Conservation (phyloP, 768 basidiomycete species). For the Termitomyces sp. region DNA sequence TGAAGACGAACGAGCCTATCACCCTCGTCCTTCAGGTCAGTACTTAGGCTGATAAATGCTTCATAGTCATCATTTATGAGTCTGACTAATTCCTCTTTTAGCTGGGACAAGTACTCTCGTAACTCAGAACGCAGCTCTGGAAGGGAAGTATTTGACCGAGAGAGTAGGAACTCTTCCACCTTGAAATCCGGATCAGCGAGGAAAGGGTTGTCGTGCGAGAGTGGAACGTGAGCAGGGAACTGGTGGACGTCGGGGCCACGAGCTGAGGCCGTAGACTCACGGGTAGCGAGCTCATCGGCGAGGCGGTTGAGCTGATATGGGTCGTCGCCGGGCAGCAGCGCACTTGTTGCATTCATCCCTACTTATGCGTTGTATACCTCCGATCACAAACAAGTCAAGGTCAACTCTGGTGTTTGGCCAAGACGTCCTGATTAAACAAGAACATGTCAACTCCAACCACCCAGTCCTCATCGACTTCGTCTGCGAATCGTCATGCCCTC, state of each 20-base stretch:
- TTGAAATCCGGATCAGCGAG: conserved; percentile 66
- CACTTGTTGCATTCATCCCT: conserved; percentile 5
- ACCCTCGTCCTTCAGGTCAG: conserved; percentile 85
- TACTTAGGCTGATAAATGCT: conserved; percentile 94
- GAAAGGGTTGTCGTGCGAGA: conserved; percentile 76
- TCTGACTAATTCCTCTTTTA: conserved; percentile 92
- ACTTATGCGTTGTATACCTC: background rate
- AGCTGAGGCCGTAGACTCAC: conserved; percentile 31
- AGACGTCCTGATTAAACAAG: background rate
- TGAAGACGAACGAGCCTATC: conserved; percentile 62
- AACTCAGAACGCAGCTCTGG: conserved; percentile 86
- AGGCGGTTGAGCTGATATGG: conserved; percentile 67
- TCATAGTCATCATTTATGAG: conserved; percentile 98
- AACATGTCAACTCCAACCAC: conserved; percentile 10
- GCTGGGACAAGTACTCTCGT: conserved; percentile 70
- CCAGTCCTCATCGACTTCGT: conserved; percentile 19
- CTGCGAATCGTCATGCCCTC: conserved; percentile 41
- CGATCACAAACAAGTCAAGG: background rate
- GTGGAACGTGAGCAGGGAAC: conserved; percentile 60
- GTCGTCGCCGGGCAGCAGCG: conserved; percentile 27
- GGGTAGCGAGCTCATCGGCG: conserved; percentile 61
- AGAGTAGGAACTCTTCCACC: conserved; percentile 84
- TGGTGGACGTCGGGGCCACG: conserved; percentile 27
- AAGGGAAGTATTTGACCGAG: conserved; percentile 77
- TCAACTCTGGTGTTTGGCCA: background rate